Conservation (phyloP, 1,284 basidiomycete species). For the Trichosporon sp. region DNA sequence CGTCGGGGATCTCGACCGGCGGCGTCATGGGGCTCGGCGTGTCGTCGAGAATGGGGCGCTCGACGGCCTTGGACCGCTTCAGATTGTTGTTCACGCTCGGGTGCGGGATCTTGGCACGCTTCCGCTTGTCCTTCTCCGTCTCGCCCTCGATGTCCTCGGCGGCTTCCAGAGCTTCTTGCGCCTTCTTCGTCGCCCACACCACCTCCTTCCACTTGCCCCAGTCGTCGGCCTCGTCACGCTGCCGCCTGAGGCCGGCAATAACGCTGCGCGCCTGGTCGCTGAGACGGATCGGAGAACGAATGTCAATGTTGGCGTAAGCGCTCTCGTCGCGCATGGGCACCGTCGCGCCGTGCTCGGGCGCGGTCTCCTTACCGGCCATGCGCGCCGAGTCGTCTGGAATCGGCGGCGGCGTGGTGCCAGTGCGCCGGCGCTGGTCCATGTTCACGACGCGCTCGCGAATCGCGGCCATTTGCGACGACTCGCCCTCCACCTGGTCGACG, state of each 20-base stretch:
- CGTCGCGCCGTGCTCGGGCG: conserved; percentile 39
- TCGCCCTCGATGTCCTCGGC: background rate
- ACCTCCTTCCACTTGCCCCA: conserved; percentile 66
- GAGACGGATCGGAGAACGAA: conserved; percentile 83
- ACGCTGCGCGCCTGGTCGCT: conserved; percentile 79
- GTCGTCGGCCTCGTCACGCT: conserved; percentile 91
- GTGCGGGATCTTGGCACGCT: conserved; percentile 28
- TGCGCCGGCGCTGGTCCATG: conserved; percentile 17
- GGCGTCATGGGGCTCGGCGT: conserved; percentile 45
- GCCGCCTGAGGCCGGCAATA: conserved; percentile 79
- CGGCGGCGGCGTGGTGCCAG: conserved; percentile 20
- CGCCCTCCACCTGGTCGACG: conserved; percentile 56
- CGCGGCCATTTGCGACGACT: conserved; percentile 21
- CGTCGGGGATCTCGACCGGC: conserved; percentile 56
- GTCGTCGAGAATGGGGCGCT: conserved; percentile 36
- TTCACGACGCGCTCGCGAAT: conserved; percentile 30
- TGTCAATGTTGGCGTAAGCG: conserved; percentile 67
- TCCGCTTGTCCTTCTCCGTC: background rate
- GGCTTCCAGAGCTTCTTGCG: conserved; percentile 40
- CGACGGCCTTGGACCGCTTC: conserved; percentile 28
- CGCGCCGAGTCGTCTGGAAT: conserved; percentile 24
- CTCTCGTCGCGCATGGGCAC: conserved; percentile 33
- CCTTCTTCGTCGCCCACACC: conserved; percentile 44
- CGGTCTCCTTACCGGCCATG: conserved; percentile 38
- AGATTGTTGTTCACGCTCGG: conserved; percentile 28